Conservation (phyloP, 306 rosid genomes). For the Rosa multiflora region DNA sequence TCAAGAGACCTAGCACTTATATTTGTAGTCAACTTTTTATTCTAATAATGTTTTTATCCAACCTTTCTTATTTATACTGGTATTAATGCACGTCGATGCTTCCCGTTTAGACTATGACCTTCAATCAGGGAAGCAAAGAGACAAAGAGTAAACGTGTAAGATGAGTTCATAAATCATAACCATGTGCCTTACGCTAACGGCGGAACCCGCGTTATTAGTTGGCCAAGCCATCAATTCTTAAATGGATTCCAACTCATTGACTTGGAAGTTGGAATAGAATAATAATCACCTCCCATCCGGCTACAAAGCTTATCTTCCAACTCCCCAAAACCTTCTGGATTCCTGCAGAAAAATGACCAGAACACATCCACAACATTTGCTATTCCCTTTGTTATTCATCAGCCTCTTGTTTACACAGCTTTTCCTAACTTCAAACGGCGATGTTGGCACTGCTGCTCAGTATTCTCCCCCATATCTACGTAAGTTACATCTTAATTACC, state of each 20-base stretch:
- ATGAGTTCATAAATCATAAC: background rate
- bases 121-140: background rate
- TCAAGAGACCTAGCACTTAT: too few species aligned
- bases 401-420: constrained; percentile 8
- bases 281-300: too few species aligned
- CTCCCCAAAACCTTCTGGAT: background rate
- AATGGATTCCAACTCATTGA: background rate
- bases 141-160: background rate
- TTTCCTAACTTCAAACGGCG: constrained; percentile 37
- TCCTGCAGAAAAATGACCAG: background rate
- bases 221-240: background rate
- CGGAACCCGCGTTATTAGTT: background rate
- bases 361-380: background rate
- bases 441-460: constrained; percentile 63
- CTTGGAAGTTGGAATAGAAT: background rate
- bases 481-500: constrained; percentile 25
- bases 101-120: background rate
- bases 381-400: background rate
- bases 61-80: too few species aligned
- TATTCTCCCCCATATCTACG: constrained; percentile 76
- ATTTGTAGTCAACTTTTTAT: too few species aligned
- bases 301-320: background rate
- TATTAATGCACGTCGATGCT: too few species aligned
- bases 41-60: too few species aligned
- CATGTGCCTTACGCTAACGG: background rate